Evolutionary conservation across 2,329 filamentous ascomycete species (phyloP).

Genomic region (Pezicula radicicola): DNA sequence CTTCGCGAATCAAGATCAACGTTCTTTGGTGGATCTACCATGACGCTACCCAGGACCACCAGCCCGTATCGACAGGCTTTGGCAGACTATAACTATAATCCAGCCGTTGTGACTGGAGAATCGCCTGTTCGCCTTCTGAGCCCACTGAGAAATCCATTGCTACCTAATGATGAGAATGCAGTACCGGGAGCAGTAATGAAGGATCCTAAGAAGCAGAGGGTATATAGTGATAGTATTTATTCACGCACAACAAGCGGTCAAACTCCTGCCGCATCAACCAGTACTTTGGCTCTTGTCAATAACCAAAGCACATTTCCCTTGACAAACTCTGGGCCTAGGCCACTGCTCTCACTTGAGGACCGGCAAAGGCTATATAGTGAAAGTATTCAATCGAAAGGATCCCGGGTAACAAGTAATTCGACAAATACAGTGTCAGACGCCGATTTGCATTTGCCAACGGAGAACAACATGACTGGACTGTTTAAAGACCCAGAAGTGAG

Average conservation of each 20-base stretch:
- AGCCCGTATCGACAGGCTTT: slow-evolving; percentile 55
- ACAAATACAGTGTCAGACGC: slow-evolving; percentile 15
- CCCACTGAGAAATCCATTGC: slow-evolving; percentile 8
- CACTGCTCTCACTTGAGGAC: no score
- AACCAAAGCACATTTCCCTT: no score
- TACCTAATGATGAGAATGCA: slow-evolving; percentile 3
- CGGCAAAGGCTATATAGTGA: slow-evolving; percentile 20
- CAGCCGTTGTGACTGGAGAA: slow-evolving; percentile 2
- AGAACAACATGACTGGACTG: slow-evolving; percentile 6
- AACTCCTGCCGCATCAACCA: slow-evolving; percentile 14
- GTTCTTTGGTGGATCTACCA: slow-evolving; percentile 49
- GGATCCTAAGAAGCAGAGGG: background rate
- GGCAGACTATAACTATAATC: slow-evolving; percentile 15
- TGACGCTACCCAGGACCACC: slow-evolving; percentile 49
- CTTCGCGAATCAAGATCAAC: slow-evolving; percentile 42
- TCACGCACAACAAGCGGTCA: slow-evolving; percentile 28
- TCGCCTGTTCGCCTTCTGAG: background rate
- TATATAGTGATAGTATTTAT: slow-evolving; percentile 29
- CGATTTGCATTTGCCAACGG: slow-evolving; percentile 12
- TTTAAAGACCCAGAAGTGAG: slow-evolving; percentile 20
- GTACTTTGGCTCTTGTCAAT: slow-evolving; percentile 6
- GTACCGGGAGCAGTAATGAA: background rate
- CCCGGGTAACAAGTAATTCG: slow-evolving; percentile 24
- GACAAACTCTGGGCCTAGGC: no score
- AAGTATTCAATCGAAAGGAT: slow-evolving; percentile 25